Evolutionary conservation across 2,329 filamentous ascomycete species (phyloP).

Genomic region (Scedosporium dehoogii): DNA sequence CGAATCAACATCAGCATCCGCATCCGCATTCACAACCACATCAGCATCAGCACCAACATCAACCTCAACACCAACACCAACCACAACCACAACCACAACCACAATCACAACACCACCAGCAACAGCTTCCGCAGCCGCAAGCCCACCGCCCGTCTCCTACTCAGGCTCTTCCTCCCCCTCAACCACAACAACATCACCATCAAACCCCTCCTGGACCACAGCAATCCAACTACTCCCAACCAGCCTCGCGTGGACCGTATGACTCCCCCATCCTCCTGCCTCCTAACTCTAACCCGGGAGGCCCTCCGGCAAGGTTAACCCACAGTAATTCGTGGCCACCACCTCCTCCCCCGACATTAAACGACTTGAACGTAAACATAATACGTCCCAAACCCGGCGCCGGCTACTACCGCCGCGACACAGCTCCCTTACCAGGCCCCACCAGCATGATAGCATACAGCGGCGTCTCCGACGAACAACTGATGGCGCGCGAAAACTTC

Average conservation of each 20-base stretch:
- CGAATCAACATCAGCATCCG: neutral
- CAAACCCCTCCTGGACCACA: conserved; percentile 6
- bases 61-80: conserved; percentile 5
- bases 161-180: neutral
- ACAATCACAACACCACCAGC: neutral
- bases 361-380: conserved; percentile 23
- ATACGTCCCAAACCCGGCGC: conserved; percentile 24
- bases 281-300: conserved; percentile 4
- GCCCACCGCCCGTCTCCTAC: neutral
- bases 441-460: conserved; percentile 7
- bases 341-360: conserved; percentile 21
- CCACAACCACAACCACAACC: conserved; percentile 3
- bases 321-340: conserved; percentile 14
- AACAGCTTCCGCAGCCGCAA: neutral
- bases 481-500: conserved; percentile 32
- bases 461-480: conserved; percentile 19
- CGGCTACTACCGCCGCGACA: conserved; percentile 24
- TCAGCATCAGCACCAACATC: conserved; percentile 1
- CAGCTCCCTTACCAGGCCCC: conserved; percentile 11
- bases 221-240: neutral
- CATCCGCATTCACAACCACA: neutral
- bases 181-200: neutral
- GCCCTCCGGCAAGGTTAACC: conserved; percentile 3
- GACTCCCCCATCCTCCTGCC: conserved; percentile 5
- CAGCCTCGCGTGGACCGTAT: neutral